Evolutionary conservation across 106 monocot genomes (phyloP), one percentile per base, ranked within the genome.

Genomic region (Dioscorea zingiberensis): DNA sequence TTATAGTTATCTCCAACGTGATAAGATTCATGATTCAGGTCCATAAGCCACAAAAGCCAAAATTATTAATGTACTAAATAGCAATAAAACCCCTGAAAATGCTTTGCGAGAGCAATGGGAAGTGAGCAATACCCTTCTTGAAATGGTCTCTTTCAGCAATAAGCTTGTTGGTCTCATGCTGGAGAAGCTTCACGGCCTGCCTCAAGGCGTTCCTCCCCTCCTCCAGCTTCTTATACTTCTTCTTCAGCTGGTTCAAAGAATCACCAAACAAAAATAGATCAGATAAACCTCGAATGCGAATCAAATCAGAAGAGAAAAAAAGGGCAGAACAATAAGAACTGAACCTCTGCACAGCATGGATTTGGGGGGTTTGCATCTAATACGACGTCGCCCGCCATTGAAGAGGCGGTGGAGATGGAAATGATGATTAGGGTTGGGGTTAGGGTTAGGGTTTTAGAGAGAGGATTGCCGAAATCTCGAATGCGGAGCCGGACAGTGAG

Each of bases 331-430:
- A 19, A 29, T 29, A 58, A 18, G 18, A 58, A 44, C 23, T 19
- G 65, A 57, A 91, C 95, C 81, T 83, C 69, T 0, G 64, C 78
- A 54, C 91, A 91, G 70, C 95, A 83, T 4, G 85, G 72, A 68
- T 83, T 91, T 3, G 62, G 54, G 72, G 72, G 29, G 22, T 44
- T 70, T n/a, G 59, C 8, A 2, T 65, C 75, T 18, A 74, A 32
- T 6, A 59, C 59, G 11, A 74, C 76, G 68, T 78, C 81, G 10
- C 69, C 80, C 69, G 85, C 77, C 83, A 86, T 86, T 27, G 70
- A n/a, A 45, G 27, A 29, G 18, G 48, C 21, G 44, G 21, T 46
- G 27, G 16, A 12, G 44, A 27, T 68, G 29, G 21, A 13, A 27
- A 15, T 16, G 44, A 25, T 67, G 27, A 19, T 15, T 16, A 49